Percentiles rank a stretch among this genome's conserved stretches.
Conservation (phyloP, 495 filamentous ascomycete genomes). For the Neurospora sp. region DNA sequence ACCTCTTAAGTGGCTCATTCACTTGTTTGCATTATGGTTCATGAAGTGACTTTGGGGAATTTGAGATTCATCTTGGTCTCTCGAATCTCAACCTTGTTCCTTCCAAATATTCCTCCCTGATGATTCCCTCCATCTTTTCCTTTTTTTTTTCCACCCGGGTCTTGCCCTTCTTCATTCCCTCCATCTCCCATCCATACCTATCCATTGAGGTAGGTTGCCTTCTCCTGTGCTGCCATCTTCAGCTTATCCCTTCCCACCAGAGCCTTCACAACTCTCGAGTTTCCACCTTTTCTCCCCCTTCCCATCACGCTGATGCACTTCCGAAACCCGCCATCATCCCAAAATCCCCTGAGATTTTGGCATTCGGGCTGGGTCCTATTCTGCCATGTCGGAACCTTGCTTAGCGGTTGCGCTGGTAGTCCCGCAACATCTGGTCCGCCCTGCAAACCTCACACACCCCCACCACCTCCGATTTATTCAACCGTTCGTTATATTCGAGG, state of each 20-base stretch:
- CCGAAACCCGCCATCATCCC: background rate
- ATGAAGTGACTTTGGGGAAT: background rate
- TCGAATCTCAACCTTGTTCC: background rate
- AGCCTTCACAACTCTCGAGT: background rate
- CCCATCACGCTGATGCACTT: background rate
- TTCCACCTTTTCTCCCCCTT: background rate
- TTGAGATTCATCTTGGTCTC: background rate
- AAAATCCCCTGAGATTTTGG: too few species aligned
- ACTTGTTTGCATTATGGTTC: background rate
- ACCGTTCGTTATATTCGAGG: too few species aligned
- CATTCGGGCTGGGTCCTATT: too few species aligned
- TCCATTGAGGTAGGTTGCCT: background rate
- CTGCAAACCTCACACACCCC: too few species aligned
- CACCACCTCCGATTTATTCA: too few species aligned
- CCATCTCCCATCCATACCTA: background rate
- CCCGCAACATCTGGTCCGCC: background rate
- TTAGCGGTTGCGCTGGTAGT: too few species aligned
- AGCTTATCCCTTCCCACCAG: background rate
- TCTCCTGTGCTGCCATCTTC: background rate
- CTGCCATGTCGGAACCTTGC: too few species aligned
- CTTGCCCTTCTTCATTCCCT: background rate
- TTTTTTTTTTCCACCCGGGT: background rate
- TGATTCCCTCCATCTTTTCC: background rate
- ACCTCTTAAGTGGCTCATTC: background rate
- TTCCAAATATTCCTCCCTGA: background rate